Conservation (phyloP, 768 basidiomycete genomes). For the Boletus coccyginus region DNA sequence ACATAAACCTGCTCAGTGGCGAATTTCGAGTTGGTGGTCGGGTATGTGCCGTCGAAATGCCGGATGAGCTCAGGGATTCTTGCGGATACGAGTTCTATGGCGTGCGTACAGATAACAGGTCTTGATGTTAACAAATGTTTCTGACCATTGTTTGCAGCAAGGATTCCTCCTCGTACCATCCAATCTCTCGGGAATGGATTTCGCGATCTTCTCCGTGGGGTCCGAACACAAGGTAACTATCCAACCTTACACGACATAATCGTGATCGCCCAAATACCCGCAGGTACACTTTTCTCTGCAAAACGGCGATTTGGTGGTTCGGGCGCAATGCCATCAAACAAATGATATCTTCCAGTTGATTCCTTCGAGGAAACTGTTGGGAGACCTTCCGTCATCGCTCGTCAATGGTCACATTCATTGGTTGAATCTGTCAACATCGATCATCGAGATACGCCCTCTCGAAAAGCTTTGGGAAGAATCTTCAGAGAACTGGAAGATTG, state of each 20-base stretch:
- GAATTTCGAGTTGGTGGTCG: neutral
- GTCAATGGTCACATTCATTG: conserved; percentile 22
- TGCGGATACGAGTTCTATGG: too few relatives aligned
- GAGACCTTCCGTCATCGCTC: neutral
- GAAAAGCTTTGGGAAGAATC: conserved; percentile 19
- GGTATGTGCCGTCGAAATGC: too few relatives aligned
- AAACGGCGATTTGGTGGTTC: neutral
- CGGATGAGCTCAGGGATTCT: too few relatives aligned
- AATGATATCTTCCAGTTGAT: neutral
- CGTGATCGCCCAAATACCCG: neutral
- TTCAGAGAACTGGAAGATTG: conserved; percentile 18
- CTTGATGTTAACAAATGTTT: too few relatives aligned
- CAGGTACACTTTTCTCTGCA: neutral
- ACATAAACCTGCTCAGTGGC: neutral
- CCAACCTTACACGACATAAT: neutral
- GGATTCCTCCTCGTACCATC: neutral
- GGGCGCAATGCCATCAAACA: neutral
- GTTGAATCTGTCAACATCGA: conserved; percentile 13
- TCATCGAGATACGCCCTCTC: conserved; percentile 25
- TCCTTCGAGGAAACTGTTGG: neutral
- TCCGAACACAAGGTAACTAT: neutral
- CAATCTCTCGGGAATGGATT: neutral
- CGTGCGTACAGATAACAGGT: too few relatives aligned
- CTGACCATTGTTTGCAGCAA: neutral
- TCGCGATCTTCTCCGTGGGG: neutral